Conservation (phyloP, 1,139 yeast species). For the Pichiaceae sp. region DNA sequence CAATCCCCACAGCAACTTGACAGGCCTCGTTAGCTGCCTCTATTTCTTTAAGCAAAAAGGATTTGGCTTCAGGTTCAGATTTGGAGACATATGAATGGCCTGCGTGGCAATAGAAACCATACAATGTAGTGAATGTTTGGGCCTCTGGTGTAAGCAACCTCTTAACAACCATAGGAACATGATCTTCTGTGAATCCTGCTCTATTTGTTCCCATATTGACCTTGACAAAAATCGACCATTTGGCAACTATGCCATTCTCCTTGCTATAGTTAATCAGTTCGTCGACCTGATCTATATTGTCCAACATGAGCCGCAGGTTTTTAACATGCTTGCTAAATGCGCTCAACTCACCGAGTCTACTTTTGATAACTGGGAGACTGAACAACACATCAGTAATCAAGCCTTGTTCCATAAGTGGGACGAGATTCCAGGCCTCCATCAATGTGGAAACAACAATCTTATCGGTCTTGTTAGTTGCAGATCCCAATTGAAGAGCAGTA, state of each 20-base stretch:
- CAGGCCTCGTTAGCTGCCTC: constrained; percentile 50
- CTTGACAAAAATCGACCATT: constrained; percentile 52
- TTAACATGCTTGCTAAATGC: constrained; percentile 34
- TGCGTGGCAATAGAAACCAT: constrained; percentile 73
- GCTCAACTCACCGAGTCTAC: constrained; percentile 40
- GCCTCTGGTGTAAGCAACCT: constrained; percentile 23
- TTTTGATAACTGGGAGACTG: constrained; percentile 58
- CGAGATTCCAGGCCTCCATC: constrained; percentile 52
- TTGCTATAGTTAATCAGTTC: constrained; percentile 32
- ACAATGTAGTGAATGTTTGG: constrained; percentile 31
- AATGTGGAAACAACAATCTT: constrained; percentile 65
- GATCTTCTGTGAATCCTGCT: constrained; percentile 41
- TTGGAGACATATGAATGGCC: constrained; percentile 62
- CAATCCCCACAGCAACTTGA: constrained; percentile 26
- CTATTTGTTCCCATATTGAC: constrained; percentile 55
- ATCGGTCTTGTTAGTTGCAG: constrained; percentile 33
- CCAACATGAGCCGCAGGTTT: constrained; percentile 51
- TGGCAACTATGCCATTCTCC: constrained; percentile 17
- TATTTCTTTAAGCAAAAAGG: constrained; percentile 45
- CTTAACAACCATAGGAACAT: constrained; percentile 10
- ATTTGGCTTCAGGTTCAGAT: constrained; percentile 39
- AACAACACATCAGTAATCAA: constrained; percentile 52
- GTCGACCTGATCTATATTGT: constrained; percentile 48
- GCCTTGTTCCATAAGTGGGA: constrained; percentile 30
- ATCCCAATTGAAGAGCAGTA: constrained; percentile 36